phyloP scores from a whole-genome alignment of 768 basidiomycete genomes.

The Lactarius tabidus region DNA sequence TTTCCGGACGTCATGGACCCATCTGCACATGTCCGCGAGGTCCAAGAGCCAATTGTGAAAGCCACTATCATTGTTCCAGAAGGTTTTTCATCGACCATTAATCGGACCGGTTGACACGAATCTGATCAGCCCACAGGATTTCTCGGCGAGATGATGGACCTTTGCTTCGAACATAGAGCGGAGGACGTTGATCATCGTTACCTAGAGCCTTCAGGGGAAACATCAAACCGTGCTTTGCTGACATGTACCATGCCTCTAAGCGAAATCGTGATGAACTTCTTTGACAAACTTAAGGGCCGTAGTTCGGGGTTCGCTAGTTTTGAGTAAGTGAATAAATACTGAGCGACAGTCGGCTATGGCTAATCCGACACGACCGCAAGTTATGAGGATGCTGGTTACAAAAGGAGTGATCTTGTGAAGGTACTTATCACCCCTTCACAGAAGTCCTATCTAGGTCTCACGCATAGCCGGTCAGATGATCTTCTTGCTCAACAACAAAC shows the following conservation, averaged over 20 bases:
- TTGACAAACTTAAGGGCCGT: conserved; percentile 89
- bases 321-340: conserved; percentile 52
- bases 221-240: conserved; percentile 69
- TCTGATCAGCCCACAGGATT: conserved; percentile 52
- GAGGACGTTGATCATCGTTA: conserved; percentile 81
- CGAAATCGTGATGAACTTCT: conserved; percentile 94
- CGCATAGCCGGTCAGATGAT: conserved; percentile 56
- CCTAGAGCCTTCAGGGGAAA: conserved; percentile 54
- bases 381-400: conserved; percentile 93
- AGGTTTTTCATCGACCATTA: conserved; percentile 43
- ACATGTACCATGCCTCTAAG: conserved; percentile 82
- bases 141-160: conserved; percentile 93
- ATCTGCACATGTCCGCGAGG: conserved; percentile 54
- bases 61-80: conserved; percentile 94
- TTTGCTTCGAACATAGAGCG: conserved; percentile 83
- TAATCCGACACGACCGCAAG: conserved; percentile 38
- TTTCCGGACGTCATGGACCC: conserved; percentile 81
- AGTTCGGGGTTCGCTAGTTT: conserved; percentile 91
- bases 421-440: conserved; percentile 37
- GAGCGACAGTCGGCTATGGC: neutral
- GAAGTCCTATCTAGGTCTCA: conserved; percentile 6
- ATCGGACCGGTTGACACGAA: neutral
- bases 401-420: conserved; percentile 75
- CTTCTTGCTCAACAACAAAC: conserved; percentile 83
- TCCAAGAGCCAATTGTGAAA: conserved; percentile 91